phyloP scores from a whole-genome alignment of 225 moss, liverwort and hornwort species.

The Sphagnum contortum region DNA sequence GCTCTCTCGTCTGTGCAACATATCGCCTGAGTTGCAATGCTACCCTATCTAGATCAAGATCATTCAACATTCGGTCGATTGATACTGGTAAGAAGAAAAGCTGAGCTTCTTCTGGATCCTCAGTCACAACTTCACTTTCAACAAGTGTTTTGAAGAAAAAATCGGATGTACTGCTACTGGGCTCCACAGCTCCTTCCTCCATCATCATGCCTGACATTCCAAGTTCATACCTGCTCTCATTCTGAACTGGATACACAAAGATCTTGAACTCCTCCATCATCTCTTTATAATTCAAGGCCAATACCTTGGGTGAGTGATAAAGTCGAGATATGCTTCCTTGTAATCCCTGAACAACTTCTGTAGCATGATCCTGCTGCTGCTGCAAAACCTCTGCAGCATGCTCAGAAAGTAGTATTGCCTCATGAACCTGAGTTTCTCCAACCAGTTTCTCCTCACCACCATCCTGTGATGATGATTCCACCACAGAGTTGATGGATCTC shows the following conservation, averaged over 20 bases:
- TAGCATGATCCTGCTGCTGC: not conserved
- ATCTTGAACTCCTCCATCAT: constrained; percentile 55
- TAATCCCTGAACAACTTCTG: constrained; percentile 3
- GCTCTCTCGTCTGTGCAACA: constrained; percentile 33
- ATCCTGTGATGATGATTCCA: too few species aligned
- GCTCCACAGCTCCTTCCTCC: constrained; percentile 10
- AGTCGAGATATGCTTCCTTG: constrained; percentile 20
- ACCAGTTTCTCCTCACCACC: too few species aligned
- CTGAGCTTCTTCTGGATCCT: constrained; percentile 44
- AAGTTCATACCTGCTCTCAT: constrained; percentile 24
- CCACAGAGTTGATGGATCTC: constrained; percentile 2
- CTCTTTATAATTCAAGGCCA: constrained; percentile 55
- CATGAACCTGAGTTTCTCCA: too few species aligned
- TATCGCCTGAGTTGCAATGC: constrained; percentile 50
- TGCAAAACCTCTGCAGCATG: constrained; percentile 1
- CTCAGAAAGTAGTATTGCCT: too few species aligned
- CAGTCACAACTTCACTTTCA: constrained; percentile 53
- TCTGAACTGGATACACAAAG: constrained; percentile 44
- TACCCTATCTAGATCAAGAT: constrained; percentile 21
- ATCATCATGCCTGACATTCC: constrained; percentile 7
- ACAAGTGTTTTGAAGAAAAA: constrained; percentile 45
- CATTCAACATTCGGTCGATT: constrained; percentile 36
- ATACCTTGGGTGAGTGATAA: constrained; percentile 63
- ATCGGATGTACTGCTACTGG: constrained; percentile 32
- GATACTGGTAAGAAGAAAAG: constrained; percentile 64